A percentile compares a stretch with the other conserved stretches of the same genome.
Conservation (phyloP, 164 flowering plant species). For the Akebia trifoliata region DNA sequence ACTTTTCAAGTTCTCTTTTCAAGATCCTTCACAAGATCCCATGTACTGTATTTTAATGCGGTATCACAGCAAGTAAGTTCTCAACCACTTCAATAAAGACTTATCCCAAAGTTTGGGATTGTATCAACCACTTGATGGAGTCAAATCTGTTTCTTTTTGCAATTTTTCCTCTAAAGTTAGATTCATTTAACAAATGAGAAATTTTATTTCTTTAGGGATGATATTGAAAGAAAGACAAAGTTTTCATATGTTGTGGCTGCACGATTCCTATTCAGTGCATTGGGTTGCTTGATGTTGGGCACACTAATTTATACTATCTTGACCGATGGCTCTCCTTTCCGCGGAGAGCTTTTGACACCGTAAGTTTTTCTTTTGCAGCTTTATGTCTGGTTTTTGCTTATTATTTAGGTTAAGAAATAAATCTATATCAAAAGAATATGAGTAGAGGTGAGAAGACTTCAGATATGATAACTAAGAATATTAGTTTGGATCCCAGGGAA, state of each 20-base stretch:
- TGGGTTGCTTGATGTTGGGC: conserved; percentile 70
- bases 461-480: neutral
- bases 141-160: no score
- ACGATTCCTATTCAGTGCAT: conserved; percentile 40
- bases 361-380: conserved; percentile 29
- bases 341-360: conserved; percentile 68
- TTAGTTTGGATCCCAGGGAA: neutral
- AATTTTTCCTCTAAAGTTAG: neutral
- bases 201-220: conserved; percentile 28
- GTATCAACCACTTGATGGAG: no score
- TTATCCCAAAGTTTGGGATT: no score
- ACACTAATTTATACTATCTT: conserved; percentile 57
- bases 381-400: neutral
- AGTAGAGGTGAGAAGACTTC: neutral
- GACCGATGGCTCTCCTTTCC: conserved; percentile 78
- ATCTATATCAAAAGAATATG: neutral
- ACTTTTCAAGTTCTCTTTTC: conserved; percentile 49
- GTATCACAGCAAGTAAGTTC: conserved; percentile 36
- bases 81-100: neutral
- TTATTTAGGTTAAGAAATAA: neutral
- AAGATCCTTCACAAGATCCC: conserved; percentile 55
- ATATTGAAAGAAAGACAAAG: conserved; percentile 22
- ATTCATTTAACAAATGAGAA: neutral
- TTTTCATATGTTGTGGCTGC: conserved; percentile 40
- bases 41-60: conserved; percentile 46